Evolutionary conservation across 805 yeast species (phyloP), one percentile per base, ranked within the genome.

Genomic region (Myxozyma mucilagina): DNA sequence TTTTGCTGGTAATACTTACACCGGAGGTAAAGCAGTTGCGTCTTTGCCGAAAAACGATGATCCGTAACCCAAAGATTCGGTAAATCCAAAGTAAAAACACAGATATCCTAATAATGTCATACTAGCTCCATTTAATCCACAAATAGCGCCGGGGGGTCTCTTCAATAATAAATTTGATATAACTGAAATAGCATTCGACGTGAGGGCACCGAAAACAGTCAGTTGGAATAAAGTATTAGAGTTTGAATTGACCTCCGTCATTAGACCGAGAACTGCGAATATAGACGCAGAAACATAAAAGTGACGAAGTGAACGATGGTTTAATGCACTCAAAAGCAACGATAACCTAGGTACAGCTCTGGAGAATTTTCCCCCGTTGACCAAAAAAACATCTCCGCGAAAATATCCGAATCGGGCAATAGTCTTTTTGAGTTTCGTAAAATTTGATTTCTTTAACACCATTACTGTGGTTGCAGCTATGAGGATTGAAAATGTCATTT

Each of bases 71-170:
- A 52, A 31, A 10, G 38, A 43, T 8, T 39, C 48, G 39, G 39
- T 20, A 32, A 34, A 7, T 4, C 45, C 45, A 50, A 10, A 24
- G 16, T 39, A 39, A 4, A 24, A 20, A 18, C 44, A 20, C 35
- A 39, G 6, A 50, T n/a, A 53, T 14, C 51, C 57, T 8, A 44
- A 16, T 45, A 53, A 11, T 5, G 57, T 11, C 18, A 18, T 18
- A 16, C 45, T 47, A 4, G 53, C 43, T 6, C 58, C 59, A 11
- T n/a, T 20, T 1, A 56, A 35, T 10, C 59, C 59, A 18, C 53
- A 47, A 1, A 44, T 20, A 8, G 59, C 54, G 18, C 20, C 47
- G 9, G 44, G 42, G 4, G 59, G 59, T 11, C 50, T 16, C 18
- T 44, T 56, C 7, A 56, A 13, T 16, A 49, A 9, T 5, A 45